Evolutionary conservation across 108 stramenopile genomes (phyloP), one percentile per base, ranked within the genome.

Genomic region (Bacterosira constricta): DNA sequence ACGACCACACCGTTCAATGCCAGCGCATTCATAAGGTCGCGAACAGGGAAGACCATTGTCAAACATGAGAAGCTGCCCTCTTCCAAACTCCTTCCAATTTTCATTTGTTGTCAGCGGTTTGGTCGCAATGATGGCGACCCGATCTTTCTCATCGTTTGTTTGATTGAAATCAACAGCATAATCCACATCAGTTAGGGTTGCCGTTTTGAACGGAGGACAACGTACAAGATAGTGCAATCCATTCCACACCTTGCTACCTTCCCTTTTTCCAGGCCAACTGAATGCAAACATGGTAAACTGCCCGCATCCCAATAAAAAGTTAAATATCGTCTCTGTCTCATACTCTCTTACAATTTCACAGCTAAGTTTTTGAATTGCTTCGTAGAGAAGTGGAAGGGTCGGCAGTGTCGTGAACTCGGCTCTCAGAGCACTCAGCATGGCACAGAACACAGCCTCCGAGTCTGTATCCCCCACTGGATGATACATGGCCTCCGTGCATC

Each of bases 391-490:
- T 6, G 92, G 90, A 34, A 94, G 67, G 17, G 90, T 90, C 5
- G 94, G 92, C 34, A 92, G 52, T 6, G 79, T 72, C 31, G 29
- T 53, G 63, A 94, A 97, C 61, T 87, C 80, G 18, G 88, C 86
- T 30, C 88, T 71, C 30, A 97, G 67, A 2, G 86, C 86, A 77
- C 95, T 97, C 56, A 97, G 74, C 66, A 97, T 92, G 63, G 89
- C 89, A 70, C 93, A 94, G 82, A 97, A 97, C 44, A 88, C 90
- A 4, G 90, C 87, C 63, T 97, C 96, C 12, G 90, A 91, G 77
- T 97, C 96, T 9, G 96, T 97, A 52, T 90, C 88, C 4, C 96
- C 96, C 34, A 97, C 85, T 11, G 96, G 88, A 52, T 82, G 82
- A 75, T 81, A 89, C 45, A 69, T 42, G 27, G 65, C 63, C 58